Base-by-base conservation (phyloP, 805 yeast species). In the Osmozyma mogii region DNA sequence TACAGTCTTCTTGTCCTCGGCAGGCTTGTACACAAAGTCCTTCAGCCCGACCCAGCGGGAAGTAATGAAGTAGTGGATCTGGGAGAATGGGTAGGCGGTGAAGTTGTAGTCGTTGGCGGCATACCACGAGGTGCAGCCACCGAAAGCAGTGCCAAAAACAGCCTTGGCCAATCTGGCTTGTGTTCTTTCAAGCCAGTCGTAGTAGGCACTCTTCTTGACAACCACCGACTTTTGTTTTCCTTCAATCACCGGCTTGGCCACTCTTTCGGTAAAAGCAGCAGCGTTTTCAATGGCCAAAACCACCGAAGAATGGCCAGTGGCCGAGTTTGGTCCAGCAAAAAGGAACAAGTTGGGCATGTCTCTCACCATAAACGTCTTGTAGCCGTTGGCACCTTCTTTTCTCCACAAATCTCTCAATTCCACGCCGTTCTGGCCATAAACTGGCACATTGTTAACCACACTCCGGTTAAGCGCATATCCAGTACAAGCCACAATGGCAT, bases 41-140 rank as follows among this genome's bases (percentile, higher is more conserved):
- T 27, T 25, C 15, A n/a, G 23, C 23, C 31, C 16, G 20, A 35
- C 31, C 14, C 16, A 31, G 10, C 46, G 32, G 38, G 35, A 32
- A 8, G 40, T 24, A 8, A 36, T 17, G 54, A 53, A 60, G 34
- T 39, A 58, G 19, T 40, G 34, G 9, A 56, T 10, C 38, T 62
- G 68, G 9, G 61, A 52, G 35, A 47, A 56, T 2, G 66, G 64
- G 31, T 58, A 62, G 3, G 61, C 52, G 9, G 64, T 48, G 20
- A 47, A 38, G 35, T 61, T 61, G 31, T 41, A 29, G 9, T 54
- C 55, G 13, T 36, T 45, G 19, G 40, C 32, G 2, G 54, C 15
- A 31, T 61, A 62, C 67, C 68, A 62, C n/a, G 64, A 50, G 9
- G 40, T 41, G 37, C 68, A 62, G 2, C 68, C 68, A 3, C 67